Evolutionary conservation across 2,329 filamentous ascomycete species (phyloP).

Genomic region (Microsporum ferrugineum): DNA sequence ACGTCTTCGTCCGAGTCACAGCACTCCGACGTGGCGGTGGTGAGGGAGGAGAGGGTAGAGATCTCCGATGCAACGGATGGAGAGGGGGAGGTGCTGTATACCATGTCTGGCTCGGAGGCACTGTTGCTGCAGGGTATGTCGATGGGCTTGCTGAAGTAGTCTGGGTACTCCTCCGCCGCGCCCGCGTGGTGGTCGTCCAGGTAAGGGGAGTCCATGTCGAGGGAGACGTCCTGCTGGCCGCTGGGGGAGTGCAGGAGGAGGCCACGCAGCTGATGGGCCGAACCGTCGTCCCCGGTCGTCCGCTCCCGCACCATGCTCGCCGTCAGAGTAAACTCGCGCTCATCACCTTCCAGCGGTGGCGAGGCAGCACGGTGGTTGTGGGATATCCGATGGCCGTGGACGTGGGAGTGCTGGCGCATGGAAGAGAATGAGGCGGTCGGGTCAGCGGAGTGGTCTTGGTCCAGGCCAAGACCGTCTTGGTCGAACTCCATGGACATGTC

Average conservation of each 20-base stretch:
- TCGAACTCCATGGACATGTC: slow-evolving; percentile 74
- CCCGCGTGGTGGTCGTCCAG: neutral
- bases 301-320: slow-evolving; percentile 67
- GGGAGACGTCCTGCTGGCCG: slow-evolving; percentile 9
- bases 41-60: slow-evolving; percentile 31
- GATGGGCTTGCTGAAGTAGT: slow-evolving; percentile 4
- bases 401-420: slow-evolving; percentile 4
- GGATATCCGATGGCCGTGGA: slow-evolving; percentile 46
- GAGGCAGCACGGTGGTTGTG: slow-evolving; percentile 46
- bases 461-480: slow-evolving; percentile 30
- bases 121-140: slow-evolving; percentile 13
- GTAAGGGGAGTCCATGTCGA: slow-evolving; percentile 8
- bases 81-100: slow-evolving; percentile 34
- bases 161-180: neutral
- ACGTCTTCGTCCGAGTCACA: slow-evolving; percentile 16
- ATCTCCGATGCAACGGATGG: slow-evolving; percentile 32
- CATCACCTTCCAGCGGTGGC: slow-evolving; percentile 16
- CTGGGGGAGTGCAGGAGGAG: slow-evolving; percentile 36
- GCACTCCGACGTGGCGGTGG: slow-evolving; percentile 27
- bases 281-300: slow-evolving; percentile 26
- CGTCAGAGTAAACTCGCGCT: slow-evolving; percentile 78
- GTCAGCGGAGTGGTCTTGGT: neutral
- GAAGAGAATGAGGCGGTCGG: slow-evolving; percentile 7
- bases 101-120: slow-evolving; percentile 18
- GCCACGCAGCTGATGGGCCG: slow-evolving; percentile 5